Evolutionary conservation across 768 basidiomycete species (phyloP), one percentile per base, ranked within the genome.

Genomic region (Pleurotus pulmonarius): DNA sequence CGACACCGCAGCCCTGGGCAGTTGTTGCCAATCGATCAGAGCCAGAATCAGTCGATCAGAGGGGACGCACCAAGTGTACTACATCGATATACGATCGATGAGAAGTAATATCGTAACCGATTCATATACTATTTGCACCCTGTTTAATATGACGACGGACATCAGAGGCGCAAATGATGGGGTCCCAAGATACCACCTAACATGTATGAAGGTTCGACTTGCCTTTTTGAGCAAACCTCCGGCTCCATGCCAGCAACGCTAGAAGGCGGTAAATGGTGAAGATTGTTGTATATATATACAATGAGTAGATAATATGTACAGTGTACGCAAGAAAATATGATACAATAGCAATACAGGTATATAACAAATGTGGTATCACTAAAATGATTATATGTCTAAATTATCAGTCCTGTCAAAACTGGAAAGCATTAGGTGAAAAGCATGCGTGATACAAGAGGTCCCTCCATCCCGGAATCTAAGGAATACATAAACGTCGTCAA

Each of bases 401-500:
- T 29, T 58, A 58, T 44, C 40, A 47, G 45, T 46, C 58, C 51
- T 18, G 51, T 49, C 51, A 53, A 55, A 43, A 56, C 48, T 43
- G 44, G 43, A 55, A 46, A 44, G 44, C 49, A 46, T 26, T 55
- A 45, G 8, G 43, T 45, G 54, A 38, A 29, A 55, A 55, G 46
- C 57, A 60, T 49, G 49, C 48, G 58, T 45, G 51, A 61, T 49
- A 58, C 43, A 54, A 62, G 59, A 61, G 56, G 57, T 58, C 49
- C 60, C 44, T 60, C 60, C 56, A 37, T 52, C 26, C 22, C 51
- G 56, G 46, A 53, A 25, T 51, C 41, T 56, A 49, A 51, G 47
- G 40, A 41, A 39, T 53, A 53, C 51, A 53, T 53, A 40, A 41
- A n/a, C 61, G 57, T 67, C 62, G 70, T 68, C 68, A 66, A 26